These are phyloP conservation scores for Medicago lupulina DNA, from an alignment of 306 rosid species.

Conservation along the genomic window DNA sequence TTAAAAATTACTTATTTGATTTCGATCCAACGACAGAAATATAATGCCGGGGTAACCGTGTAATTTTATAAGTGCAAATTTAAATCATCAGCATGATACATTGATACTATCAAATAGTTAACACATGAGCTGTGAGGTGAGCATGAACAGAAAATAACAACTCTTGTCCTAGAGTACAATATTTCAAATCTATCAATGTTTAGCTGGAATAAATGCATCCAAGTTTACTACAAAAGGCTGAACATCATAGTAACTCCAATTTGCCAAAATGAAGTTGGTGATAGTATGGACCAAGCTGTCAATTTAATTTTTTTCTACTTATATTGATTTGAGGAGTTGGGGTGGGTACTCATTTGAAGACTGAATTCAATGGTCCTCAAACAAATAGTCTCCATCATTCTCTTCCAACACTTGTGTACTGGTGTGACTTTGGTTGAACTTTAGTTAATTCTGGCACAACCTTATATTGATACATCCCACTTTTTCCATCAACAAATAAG, in stretches of 20 bases:
- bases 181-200: slow-evolving; percentile 12
- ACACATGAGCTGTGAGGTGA: neutral
- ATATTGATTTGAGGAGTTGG: slow-evolving; percentile 25
- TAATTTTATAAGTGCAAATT: no score
- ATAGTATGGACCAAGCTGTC: slow-evolving; percentile 42
- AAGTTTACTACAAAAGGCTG: slow-evolving; percentile 43
- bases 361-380: slow-evolving; percentile 32
- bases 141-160: neutral
- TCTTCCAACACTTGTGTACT: slow-evolving; percentile 47
- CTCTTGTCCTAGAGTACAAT: slow-evolving; percentile 13
- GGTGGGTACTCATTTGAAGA: slow-evolving; percentile 5
- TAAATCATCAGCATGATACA: neutral
- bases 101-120: neutral
- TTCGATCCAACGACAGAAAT: no score
- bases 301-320: slow-evolving; percentile 40
- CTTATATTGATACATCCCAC: slow-evolving; percentile 4
- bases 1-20: no score
- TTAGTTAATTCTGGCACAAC: slow-evolving; percentile 43
- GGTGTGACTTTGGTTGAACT: slow-evolving; percentile 34
- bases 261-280: slow-evolving; percentile 38
- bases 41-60: no score
- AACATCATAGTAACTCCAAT: slow-evolving; percentile 45
- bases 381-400: slow-evolving; percentile 44
- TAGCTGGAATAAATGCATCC: slow-evolving; percentile 44
- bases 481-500: slow-evolving; percentile 39